Evolutionary conservation across 1,284 basidiomycete genomes (phyloP), one percentile per base, ranked within the genome.

Genomic region (Irpex sp.): DNA sequence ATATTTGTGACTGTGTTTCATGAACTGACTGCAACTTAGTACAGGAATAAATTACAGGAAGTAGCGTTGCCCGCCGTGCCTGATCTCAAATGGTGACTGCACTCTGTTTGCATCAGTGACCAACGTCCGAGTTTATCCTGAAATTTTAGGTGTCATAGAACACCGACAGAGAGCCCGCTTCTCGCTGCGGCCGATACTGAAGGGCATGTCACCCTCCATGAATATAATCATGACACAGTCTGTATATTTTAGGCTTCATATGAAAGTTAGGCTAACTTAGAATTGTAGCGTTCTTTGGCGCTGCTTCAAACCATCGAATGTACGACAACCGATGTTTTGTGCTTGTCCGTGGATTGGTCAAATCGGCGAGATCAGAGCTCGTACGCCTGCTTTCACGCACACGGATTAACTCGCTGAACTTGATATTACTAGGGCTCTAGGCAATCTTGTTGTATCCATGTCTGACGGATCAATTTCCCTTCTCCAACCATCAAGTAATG

Each of bases 321-420:
- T 54, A 84, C 87, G 7, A 72, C 85, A 0, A 72, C 82, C 0
- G 81, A 86, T 15, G 82, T 82, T 0, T 78, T 97, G 1, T 94
- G 92, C 69, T 83, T 97, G 19, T 96, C 94, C 2, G 77, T 97
- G 21, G 95, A 96, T 73, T 97, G 93, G 92, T 91, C 90, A 0
- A 89, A 90, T 67, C 82, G 90, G 7, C 79, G 82, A 58, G 72
- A 64, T 19, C 74, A 75, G 55, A 66, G 65, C 53, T 67, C 60
- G 75, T 74, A 61, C 13, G 67, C 58, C 7, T 3, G 17, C n/a
- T 15, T 35, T 9, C 15, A n/a, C 8, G 15, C 7, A 19, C 11
- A n/a, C 15, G 13, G 11, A n/a, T 17, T 50, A 37, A 60, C 61
- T 55, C 49, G 19, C 4, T 59, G 51, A 21, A 59, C 61, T 49